Base-by-base conservation (phyloP, 2,329 filamentous ascomycete species). In the Colletotrichum agaves region DNA sequence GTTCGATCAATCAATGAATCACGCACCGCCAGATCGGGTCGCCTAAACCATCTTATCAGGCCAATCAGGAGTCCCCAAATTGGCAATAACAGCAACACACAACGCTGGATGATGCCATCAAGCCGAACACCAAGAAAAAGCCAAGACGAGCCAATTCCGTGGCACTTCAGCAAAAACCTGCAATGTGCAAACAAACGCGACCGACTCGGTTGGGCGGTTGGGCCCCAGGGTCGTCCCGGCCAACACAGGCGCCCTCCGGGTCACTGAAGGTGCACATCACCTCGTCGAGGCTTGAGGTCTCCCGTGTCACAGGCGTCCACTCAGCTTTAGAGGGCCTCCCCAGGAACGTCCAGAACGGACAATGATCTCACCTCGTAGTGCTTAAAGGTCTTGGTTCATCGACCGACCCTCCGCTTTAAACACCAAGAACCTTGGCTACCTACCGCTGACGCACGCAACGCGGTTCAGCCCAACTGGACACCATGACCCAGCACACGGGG, bases 371-470 rank as follows among this genome's bases (percentile, higher is more conserved):
- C 49, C 17, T 7, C 19, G 47, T 23, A 58, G 21, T 47, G 15
- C 31, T 46, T 13, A 23, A 15, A 5, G 19, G 19, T 49, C 37
- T 35, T 57, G 35, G 52, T 21, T 13, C 46, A 27, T 8, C 27
- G 47, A 55, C 37, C 41, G 19, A 37, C 37, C 47, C 15, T 8
- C n/a, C 58, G 50, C 52, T 50, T 41, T 35, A 67, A 61, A 67
- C 44, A 67, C 59, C 60, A 63, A 67, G 63, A 63, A 27, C 21
- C 63, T 67, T 67, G 63, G 63, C 63, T 63, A 21, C 13, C 41
- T 60, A 52, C 46, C 43, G 63, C 63, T 67, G 63, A 67, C 63
- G 63, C 58, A 67, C 60, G 39, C 47, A 39, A 57, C 50, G 44
- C 63, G 60, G 44, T 39, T 37, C 44, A 52, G 44, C 53, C 52